Evolutionary conservation across 345 rosid species (phyloP).

Genomic region (Eucalyptus urophylla): DNA sequence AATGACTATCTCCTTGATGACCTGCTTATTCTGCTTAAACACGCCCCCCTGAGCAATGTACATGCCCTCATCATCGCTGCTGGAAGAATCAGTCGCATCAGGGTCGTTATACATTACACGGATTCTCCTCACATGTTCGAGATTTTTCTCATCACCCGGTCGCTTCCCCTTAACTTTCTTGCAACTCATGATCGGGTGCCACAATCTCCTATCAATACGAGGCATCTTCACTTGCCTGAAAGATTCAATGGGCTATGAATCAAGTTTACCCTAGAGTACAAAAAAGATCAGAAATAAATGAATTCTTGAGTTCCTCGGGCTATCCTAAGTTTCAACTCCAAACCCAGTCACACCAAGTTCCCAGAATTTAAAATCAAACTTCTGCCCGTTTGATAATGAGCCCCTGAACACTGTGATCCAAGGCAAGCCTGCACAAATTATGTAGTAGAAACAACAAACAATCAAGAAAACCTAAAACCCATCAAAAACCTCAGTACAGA

Average conservation of each 20-base stretch:
- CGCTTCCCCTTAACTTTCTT: not conserved
- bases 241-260: not conserved
- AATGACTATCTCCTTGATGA: not conserved
- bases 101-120: not conserved
- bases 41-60: not conserved
- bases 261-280: not conserved
- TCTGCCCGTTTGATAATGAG: not conserved
- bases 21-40: not conserved
- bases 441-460: not conserved
- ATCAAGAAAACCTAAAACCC: not conserved
- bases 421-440: not conserved
- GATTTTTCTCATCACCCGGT: not conserved
- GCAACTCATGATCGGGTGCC: not conserved
- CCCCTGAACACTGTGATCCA: not conserved
- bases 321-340: not conserved
- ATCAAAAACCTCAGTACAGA: not conserved
- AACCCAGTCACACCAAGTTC: not conserved
- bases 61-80: not conserved
- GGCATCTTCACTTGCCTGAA: not conserved
- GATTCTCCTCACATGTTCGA: not conserved
- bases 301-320: not conserved
- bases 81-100: not conserved
- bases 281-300: not conserved
- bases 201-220: not conserved
- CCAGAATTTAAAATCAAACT: not conserved